Conservation (phyloP, 495 filamentous ascomycete genomes). For the Penicillium canariense region DNA sequence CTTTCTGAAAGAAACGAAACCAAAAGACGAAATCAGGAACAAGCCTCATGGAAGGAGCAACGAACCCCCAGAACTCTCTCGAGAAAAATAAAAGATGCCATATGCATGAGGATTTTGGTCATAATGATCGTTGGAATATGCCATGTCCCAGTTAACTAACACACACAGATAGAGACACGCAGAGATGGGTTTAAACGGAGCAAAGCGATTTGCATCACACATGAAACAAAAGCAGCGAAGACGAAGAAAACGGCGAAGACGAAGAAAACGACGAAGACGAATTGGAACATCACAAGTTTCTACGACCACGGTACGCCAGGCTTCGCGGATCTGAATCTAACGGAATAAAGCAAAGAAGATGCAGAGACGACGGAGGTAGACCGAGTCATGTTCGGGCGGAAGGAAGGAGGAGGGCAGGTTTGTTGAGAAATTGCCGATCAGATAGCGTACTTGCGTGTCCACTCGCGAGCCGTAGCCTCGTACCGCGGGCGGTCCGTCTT, state of each 20-base stretch:
- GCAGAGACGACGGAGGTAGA: slow-evolving; percentile 32
- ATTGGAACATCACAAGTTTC: slow-evolving; percentile 28
- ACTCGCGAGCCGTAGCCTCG: slow-evolving; percentile 94
- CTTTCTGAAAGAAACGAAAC: too few relatives aligned
- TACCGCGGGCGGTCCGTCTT: slow-evolving; percentile 96
- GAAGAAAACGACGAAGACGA: slow-evolving; percentile 15
- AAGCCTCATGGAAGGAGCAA: not conserved
- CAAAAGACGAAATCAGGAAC: too few relatives aligned
- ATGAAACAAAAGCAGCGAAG: slow-evolving; percentile 18
- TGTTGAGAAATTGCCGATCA: slow-evolving; percentile 35
- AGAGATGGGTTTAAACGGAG: slow-evolving; percentile 4
- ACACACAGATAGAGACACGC: slow-evolving; percentile 13
- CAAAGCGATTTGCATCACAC: slow-evolving; percentile 14
- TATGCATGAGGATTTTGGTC: slow-evolving; percentile 43
- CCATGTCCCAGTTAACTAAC: slow-evolving; percentile 32
- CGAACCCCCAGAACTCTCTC: slow-evolving; percentile 1
- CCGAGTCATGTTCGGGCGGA: slow-evolving; percentile 2
- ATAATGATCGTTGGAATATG: slow-evolving; percentile 47
- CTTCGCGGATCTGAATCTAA: slow-evolving; percentile 45
- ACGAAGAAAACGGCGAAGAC: slow-evolving; percentile 8
- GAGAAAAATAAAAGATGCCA: slow-evolving; percentile 35
- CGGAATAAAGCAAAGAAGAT: slow-evolving; percentile 30
- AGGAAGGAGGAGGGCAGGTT: slow-evolving; percentile 17
- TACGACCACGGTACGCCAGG: slow-evolving; percentile 50
- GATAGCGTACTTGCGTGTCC: slow-evolving; percentile 98